These are phyloP conservation scores for Ceratobasidium sp. DNA, from an alignment of 1,284 basidiomycete genomes.

Conservation along the genomic window DNA sequence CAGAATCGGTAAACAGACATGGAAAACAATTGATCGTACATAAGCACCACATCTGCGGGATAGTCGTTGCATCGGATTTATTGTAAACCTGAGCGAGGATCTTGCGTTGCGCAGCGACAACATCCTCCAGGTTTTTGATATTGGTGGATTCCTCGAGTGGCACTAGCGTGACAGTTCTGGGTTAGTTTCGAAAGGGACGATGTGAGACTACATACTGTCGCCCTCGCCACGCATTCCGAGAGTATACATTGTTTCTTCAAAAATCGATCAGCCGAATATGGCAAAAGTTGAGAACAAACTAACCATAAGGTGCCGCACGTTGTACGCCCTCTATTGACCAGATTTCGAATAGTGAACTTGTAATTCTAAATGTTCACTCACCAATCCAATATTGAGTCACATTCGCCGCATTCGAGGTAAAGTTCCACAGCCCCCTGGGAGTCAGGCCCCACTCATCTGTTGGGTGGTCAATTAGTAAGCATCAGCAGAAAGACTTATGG, in stretches of 20 bases:
- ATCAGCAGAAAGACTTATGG: neutral
- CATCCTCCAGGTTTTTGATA: slow-evolving; percentile 64
- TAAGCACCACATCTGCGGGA: slow-evolving; percentile 74
- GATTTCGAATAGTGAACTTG: neutral
- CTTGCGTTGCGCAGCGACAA: slow-evolving; percentile 70
- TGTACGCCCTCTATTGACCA: slow-evolving; percentile 61
- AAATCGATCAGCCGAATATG: neutral
- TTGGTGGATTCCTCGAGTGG: slow-evolving; percentile 64
- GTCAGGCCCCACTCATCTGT: slow-evolving; percentile 67
- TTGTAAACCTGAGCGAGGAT: slow-evolving; percentile 69
- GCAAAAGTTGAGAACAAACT: neutral
- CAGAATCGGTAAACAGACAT: slow-evolving; percentile 48
- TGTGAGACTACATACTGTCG: slow-evolving; percentile 58
- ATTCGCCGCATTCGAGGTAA: slow-evolving; percentile 62
- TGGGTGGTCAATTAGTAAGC: neutral
- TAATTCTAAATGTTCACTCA: neutral
- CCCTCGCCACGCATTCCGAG: slow-evolving; percentile 74
- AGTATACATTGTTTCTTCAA: slow-evolving; percentile 66
- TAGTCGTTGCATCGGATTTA: slow-evolving; percentile 60
- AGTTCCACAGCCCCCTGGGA: slow-evolving; percentile 70
- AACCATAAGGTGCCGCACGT: slow-evolving; percentile 62
- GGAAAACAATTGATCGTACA: slow-evolving; percentile 56
- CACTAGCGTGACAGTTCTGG: slow-evolving; percentile 55
- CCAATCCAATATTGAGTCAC: slow-evolving; percentile 67
- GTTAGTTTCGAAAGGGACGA: neutral